phyloP scores from a whole-genome alignment of 257 asterid genomes.

The Solanum stenotomum region DNA sequence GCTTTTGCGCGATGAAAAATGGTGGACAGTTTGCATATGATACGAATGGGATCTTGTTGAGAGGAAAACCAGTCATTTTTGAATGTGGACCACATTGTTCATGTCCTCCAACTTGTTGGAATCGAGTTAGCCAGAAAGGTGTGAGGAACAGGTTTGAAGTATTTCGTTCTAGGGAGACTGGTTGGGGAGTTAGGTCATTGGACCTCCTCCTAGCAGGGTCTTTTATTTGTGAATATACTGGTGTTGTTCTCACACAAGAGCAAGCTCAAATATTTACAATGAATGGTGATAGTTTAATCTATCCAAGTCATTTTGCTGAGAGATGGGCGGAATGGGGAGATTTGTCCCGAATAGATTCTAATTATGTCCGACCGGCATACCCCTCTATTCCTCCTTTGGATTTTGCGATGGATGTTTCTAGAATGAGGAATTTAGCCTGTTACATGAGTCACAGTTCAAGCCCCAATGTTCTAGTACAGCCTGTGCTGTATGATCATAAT shows the following conservation, averaged over 20 bases:
- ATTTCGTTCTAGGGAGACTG: constrained; percentile 76
- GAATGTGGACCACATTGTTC: constrained; percentile 82
- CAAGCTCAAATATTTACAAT: constrained; percentile 66
- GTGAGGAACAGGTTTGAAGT: constrained; percentile 67
- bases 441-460: constrained; percentile 45
- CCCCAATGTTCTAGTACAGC: constrained; percentile 70
- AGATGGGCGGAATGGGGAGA: constrained; percentile 64
- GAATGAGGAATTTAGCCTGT: constrained; percentile 53
- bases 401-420: constrained; percentile 56
- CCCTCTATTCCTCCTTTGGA: constrained; percentile 50
- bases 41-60: constrained; percentile 46
- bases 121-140: constrained; percentile 81
- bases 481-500: constrained; percentile 69
- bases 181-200: constrained; percentile 90
- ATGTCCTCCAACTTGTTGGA: constrained; percentile 61
- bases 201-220: constrained; percentile 82
- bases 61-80: constrained; percentile 72
- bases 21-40: constrained; percentile 75
- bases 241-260: constrained; percentile 73
- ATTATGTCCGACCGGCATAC: constrained; percentile 28
- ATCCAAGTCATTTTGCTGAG: constrained; percentile 59
- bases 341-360: constrained; percentile 37
- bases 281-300: constrained; percentile 79
- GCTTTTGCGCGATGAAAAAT: constrained; percentile 64
- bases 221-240: constrained; percentile 82